Evolutionary conservation across 2,329 filamentous ascomycete genomes (phyloP).

Genomic region (Talaromyces verruculosus): DNA sequence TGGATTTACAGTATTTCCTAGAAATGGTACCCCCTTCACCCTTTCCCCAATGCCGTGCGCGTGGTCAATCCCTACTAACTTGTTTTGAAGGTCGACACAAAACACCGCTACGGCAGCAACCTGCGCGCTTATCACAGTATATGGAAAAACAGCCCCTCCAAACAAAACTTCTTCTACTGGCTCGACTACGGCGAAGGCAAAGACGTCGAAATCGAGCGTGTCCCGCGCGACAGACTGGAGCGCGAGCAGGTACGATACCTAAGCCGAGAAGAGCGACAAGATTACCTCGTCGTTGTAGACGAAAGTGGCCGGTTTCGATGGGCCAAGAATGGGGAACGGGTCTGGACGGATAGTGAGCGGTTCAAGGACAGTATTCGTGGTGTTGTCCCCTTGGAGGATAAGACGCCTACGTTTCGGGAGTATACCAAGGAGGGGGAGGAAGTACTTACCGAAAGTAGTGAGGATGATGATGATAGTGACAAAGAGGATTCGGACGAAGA

Average conservation of each 20-base stretch:
- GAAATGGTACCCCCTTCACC: constrained; percentile 44
- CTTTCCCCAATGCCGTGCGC: no score
- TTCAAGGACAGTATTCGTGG: constrained; percentile 80
- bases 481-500: constrained; percentile 55
- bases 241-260: constrained; percentile 80
- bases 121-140: constrained; percentile 76
- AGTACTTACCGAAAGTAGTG: constrained; percentile 23
- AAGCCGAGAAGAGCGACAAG: constrained; percentile 74
- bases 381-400: constrained; percentile 63
- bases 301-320: constrained; percentile 73
- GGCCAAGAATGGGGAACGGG: constrained; percentile 76
- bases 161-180: constrained; percentile 94
- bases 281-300: constrained; percentile 79
- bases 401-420: constrained; percentile 55
- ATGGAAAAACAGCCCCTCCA: constrained; percentile 75
- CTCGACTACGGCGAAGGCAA: constrained; percentile 77
- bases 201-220: constrained; percentile 66
- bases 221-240: constrained; percentile 72
- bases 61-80: constrained; percentile 50
- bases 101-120: constrained; percentile 85
- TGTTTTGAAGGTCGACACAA: constrained; percentile 59
- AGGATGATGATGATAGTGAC: constrained; percentile 19
- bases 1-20: constrained; percentile 82
- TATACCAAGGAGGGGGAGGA: constrained; percentile 32
- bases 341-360: constrained; percentile 68